Evolutionary conservation across 1,284 basidiomycete species (phyloP), one percentile per base, ranked within the genome.

Genomic region (Trichosporon faecale): DNA sequence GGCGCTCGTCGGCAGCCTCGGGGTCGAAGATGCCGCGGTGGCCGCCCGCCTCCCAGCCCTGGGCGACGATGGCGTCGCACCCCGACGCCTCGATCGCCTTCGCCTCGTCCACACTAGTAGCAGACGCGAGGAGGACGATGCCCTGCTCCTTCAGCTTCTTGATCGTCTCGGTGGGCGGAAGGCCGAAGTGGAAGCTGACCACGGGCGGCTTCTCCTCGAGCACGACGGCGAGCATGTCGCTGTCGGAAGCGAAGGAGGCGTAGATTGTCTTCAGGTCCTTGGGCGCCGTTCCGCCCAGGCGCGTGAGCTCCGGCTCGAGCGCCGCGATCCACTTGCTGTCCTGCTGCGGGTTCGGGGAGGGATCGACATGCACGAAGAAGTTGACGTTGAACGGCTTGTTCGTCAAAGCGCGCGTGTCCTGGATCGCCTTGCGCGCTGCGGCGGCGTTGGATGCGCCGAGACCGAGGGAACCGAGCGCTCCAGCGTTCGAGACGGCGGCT

Each of bases 121-220:
- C 80, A 0, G 77, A 70, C 1, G 76, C 76, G 46, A 80, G 25
- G 3, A 80, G 71, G 0, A 74, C 57, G n/a, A 69, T 66, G 5
- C 77, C 78, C 1, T 57, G 33, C 4, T 33, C 63, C 64, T 76
- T 76, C 44, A 82, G 68, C 37, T 63, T 18, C 8, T 61, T 29
- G 16, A 80, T 70, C 12, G 65, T 44, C 9, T 67, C 55, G 0
- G 64, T 5, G 0, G 72, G 52, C 0, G 80, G 80, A 3, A 82
- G 64, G 29, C 80, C 80, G 68, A 82, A 82, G 73, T 82, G 80
- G 67, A 82, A 82, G 46, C 71, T 74, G 27, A 82, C 68, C 23
- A 80, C 75, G 0, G 77, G 69, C 11, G 76, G 76, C 49, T 65
- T 69, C n/a, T 73, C 74, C 12, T 76, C 78, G 3, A 80, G 67